Base-by-base conservation (phyloP, 108 stramenopile genomes). In the Cylindrotheca closterium region DNA sequence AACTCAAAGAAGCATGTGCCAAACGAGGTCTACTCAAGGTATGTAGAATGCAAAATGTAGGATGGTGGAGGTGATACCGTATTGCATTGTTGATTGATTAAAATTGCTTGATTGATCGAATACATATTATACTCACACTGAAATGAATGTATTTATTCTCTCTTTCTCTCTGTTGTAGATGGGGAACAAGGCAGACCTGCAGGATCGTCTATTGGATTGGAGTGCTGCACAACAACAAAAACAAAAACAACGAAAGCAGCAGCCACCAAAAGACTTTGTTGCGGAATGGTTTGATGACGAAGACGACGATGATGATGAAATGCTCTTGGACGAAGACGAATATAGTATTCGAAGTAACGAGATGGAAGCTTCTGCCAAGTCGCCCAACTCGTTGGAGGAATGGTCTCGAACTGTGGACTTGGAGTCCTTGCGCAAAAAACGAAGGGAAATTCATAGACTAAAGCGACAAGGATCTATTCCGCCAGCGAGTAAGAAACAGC, bases 181-280 rank as follows among this genome's bases (percentile, higher is more conserved):
- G 3, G 89, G 84, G 12, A 82, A 72, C 42, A 91, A 87, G 54
- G 61, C 63, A 2, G 75, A 72, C 23, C 58, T 91, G 29, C 89
- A 80, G 52, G 66, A 79, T 22, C 74, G 86, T 18, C 58, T 91
- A 33, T 63, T 74, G 58, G 53, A 67, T 15, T 91, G 89, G 89
- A 80, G 75, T 3, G 66, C 31, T 8, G 68, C 60, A 0, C 52
- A 72, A 2, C 78, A 91, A 56, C 67, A 83, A 47, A 63, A 70
- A 23, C 55, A 68, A 28, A 56, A 85, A 48, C n/a, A n/a, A n/a
- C n/a, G n/a, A n/a, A n/a, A n/a, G n/a, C n/a, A n/a, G n/a, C 63
- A 63, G 26, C 63, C 63, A 30, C 12, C 45, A 17, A 46, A 46
- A 12, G 15, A 46, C 54, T 72, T 46, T 17, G 15, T 46, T 46